Evolutionary conservation across 2,329 filamentous ascomycete species (phyloP).

Genomic region (Paecilomyces dactylethromorphus): DNA sequence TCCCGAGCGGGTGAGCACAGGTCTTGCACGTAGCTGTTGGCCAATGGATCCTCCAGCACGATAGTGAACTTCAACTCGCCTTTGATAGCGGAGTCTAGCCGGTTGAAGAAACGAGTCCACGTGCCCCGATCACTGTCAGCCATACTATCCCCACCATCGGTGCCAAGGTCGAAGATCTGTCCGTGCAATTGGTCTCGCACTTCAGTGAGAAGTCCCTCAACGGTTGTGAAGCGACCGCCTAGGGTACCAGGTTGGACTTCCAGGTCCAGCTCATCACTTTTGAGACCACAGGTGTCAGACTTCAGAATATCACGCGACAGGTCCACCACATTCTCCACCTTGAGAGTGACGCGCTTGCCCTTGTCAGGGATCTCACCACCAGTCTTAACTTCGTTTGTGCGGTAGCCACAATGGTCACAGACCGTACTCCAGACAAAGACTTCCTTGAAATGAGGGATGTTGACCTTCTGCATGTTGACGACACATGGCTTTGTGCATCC

Average conservation of each 20-base stretch:
- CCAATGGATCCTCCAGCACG: slow-evolving; percentile 78
- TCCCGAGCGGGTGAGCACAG: slow-evolving; percentile 73
- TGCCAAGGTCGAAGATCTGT: slow-evolving; percentile 75
- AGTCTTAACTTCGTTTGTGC: slow-evolving; percentile 95
- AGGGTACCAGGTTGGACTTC: slow-evolving; percentile 89
- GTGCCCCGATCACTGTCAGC: slow-evolving; percentile 55
- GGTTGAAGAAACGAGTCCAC: slow-evolving; percentile 77
- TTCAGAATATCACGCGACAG: slow-evolving; percentile 91
- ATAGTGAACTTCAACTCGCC: slow-evolving; percentile 77
- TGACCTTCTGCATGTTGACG: slow-evolving; percentile 98
- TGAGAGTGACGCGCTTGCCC: slow-evolving; percentile 75
- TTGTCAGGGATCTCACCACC: slow-evolving; percentile 84
- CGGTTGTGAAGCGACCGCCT: slow-evolving; percentile 91
- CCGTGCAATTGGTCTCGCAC: slow-evolving; percentile 81
- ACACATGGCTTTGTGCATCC: slow-evolving; percentile 80
- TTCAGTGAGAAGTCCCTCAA: slow-evolving; percentile 88
- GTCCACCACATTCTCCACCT: slow-evolving; percentile 63
- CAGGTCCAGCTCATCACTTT: slow-evolving; percentile 80
- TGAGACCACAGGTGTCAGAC: slow-evolving; percentile 82
- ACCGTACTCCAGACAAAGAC: slow-evolving; percentile 93
- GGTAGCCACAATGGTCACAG: slow-evolving; percentile 87
- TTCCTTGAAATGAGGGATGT: slow-evolving; percentile 96
- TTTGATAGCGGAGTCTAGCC: slow-evolving; percentile 68
- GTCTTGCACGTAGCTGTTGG: slow-evolving; percentile 90
- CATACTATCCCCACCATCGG: slow-evolving; percentile 73